A percentile compares a stretch with the other conserved stretches of the same genome.
phyloP scores from a whole-genome alignment of 495 filamentous ascomycete genomes.

The Penicillium ochrochloron region DNA sequence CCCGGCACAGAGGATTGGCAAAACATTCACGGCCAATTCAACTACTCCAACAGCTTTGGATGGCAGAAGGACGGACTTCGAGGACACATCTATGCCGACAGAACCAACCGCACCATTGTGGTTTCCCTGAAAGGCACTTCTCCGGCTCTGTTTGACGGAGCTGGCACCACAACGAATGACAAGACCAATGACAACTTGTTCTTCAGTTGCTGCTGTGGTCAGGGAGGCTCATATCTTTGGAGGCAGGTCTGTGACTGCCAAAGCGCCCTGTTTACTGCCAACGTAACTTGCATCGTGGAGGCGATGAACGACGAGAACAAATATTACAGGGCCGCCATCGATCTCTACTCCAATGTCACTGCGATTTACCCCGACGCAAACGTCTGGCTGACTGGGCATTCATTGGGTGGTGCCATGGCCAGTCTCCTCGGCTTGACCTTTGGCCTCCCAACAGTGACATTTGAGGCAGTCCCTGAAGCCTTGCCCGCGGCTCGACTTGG shows the following conservation, averaged over 20 bases:
- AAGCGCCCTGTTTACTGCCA: conserved; percentile 81
- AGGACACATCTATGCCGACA: conserved; percentile 89
- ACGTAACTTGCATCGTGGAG: conserved; percentile 81
- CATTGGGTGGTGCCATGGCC: conserved; percentile 84
- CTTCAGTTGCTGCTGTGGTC: conserved; percentile 95
- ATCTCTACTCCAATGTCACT: conserved; percentile 91
- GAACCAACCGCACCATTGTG: conserved; percentile 82
- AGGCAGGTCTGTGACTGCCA: conserved; percentile 91
- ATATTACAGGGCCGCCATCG: conserved; percentile 84
- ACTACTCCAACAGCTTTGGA: conserved; percentile 82
- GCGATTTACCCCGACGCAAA: conserved; percentile 83
- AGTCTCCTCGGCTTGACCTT: conserved; percentile 88
- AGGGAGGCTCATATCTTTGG: conserved; percentile 87
- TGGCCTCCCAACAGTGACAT: conserved; percentile 84
- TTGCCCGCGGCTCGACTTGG: conserved; percentile 83
- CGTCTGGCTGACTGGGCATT: conserved; percentile 89
- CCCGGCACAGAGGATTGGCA: conserved; percentile 79
- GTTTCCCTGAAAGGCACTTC: conserved; percentile 93
- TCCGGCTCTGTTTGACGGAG: conserved; percentile 89
- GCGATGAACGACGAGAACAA: conserved; percentile 79
- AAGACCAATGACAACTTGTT: conserved; percentile 97
- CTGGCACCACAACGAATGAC: conserved; percentile 94
- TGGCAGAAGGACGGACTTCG: conserved; percentile 89
- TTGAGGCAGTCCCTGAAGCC: conserved; percentile 89
- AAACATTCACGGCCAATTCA: conserved; percentile 77